Evolutionary conservation across 2,329 filamentous ascomycete genomes (phyloP), one percentile per base, ranked within the genome.

Genomic region (Neurospora crassa): DNA sequence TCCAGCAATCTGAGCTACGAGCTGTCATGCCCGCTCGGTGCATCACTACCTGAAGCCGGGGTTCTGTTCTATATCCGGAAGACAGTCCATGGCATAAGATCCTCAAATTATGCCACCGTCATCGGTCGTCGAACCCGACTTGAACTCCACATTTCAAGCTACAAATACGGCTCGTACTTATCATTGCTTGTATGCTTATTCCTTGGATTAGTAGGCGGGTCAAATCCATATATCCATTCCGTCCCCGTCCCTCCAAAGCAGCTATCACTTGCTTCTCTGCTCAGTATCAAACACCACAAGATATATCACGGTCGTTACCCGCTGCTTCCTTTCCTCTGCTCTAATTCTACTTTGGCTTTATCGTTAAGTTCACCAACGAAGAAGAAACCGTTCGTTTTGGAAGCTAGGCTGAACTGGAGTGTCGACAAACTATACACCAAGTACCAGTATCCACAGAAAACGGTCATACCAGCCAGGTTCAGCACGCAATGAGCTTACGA

Each of bases 81-180:
- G 80, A 79, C 78, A 79, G 78, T 79, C 81, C 81, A 84, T 84
- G 83, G 84, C 84, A 86, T 87, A 86, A 87, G 83, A 86, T 85
- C 82, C 80, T 81, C 85, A 85, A 86, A 85, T 87, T 87, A 86
- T 86, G 82, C 84, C 83, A 82, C 83, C 81, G 82, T 83, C 82
- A 82, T 81, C 79, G 80, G 81, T 81, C 80, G 81, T 78, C 82
- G 29, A 82, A 82, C 80, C 80, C 81, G 79, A 80, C 79, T 78
- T 78, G 78, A 79, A 79, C 80, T 80, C 80, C 80, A 79, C 80
- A 80, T 76, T 78, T 79, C 82, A 80, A 81, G 82, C 82, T 83
- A 84, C 83, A 78, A 80, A 80, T 82, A 78, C 76, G 82, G 85
- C 82, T 84, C 80, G 81, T 79, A 81, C 81, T 83, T 81, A 81